Evolutionary conservation across 2,329 filamentous ascomycete genomes (phyloP).

Genomic region (Cladosporium austrohemisphaericum): DNA sequence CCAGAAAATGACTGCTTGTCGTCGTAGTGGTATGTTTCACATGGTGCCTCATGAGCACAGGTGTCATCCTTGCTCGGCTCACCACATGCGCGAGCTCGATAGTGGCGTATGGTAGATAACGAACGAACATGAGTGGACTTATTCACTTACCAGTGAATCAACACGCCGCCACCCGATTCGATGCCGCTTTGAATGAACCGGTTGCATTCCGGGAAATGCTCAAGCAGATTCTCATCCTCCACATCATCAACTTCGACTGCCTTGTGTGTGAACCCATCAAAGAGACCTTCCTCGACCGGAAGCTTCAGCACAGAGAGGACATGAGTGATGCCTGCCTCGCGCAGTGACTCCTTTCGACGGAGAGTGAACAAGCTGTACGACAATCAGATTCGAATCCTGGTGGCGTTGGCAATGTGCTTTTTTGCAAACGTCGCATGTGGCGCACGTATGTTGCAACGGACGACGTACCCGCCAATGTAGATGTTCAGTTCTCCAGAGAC

Average conservation of each 20-base stretch:
- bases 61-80: no score
- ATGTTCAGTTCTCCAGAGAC: conserved; percentile 67
- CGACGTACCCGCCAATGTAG: conserved; percentile 72
- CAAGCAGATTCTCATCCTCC: conserved; percentile 80
- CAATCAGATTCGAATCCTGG: conserved; percentile 24
- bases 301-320: conserved; percentile 77
- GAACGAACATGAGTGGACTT: not conserved
- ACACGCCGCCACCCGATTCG: conserved; percentile 56
- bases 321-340: conserved; percentile 76
- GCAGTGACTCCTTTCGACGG: conserved; percentile 65
- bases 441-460: not conserved
- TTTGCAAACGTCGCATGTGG: conserved; percentile 17
- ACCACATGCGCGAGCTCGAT: no score
- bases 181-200: conserved; percentile 77
- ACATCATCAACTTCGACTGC: conserved; percentile 85
- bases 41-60: no score
- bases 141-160: conserved; percentile 54
- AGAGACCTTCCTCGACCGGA: conserved; percentile 53
- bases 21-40: no score
- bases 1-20: no score
- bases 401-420: not conserved
- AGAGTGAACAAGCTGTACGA: conserved; percentile 69
- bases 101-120: no score
- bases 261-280: conserved; percentile 63
- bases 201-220: conserved; percentile 67